Base-by-base conservation (phyloP, 148 eudicot genomes). In the Amaranthus hypochondriacus region DNA sequence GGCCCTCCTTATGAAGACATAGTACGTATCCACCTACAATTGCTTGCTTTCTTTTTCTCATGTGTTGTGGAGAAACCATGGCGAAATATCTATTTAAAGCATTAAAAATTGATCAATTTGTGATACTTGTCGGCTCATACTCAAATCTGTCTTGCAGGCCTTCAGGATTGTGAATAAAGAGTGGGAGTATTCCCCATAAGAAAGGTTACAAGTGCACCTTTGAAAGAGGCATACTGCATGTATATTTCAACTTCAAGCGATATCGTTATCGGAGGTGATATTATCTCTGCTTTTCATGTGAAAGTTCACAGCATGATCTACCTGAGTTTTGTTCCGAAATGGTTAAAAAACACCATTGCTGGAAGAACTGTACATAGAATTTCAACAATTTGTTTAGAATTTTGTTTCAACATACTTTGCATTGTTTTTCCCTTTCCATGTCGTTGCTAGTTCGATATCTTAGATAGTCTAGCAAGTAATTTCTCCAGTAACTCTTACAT, bases 1-100 rank as follows among this genome's bases (percentile, higher is more conserved):
- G 99, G 99, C 6, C 99, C 99, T 39, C 99, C 99, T 14, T 95
- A 95, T 44, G 99, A 95, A 74, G 99, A 95, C 73, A 92, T 95
- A n/a, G 97, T 92, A 90, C 75, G 97, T 87, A 69, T 64, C 50
- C 68, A 71, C 47, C 52, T 46, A 44, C 68, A 57, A 39, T 58
- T 62, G 10, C 6, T 15, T 50, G 21, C 39, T 3, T 50, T 67
- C 39, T 18, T 49, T 66, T 48, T 65, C 49, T 44, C 68, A 1
- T 2, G 9, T 55, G 57, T 48, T 42, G 9, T 51, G 28, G 5
- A n/a, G 44, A 13, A 18, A 44, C 13, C 39, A 51, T 14, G 2
- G 39, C 39, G 39, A 28, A 28, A 28, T 28, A 28, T 28, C 39
- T 28, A 28, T 28, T 28, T 28, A 28, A 28, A 28, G 39, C 39